Evolutionary conservation across 2,329 filamentous ascomycete species (phyloP).

Genomic region (Rasamsonia emersonii): DNA sequence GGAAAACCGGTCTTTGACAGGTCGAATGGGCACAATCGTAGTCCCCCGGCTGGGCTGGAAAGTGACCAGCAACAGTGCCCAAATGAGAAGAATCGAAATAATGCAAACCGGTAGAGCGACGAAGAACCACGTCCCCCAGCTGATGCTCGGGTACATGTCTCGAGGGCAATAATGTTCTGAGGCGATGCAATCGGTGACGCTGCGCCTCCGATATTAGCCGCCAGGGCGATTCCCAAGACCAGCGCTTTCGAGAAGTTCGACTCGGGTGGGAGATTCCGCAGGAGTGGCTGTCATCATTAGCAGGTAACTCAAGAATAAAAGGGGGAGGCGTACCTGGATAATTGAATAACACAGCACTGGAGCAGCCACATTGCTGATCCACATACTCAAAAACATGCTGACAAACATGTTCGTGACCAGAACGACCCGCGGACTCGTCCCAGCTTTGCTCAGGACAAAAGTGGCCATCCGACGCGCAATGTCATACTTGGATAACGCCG

Average conservation of each 20-base stretch:
- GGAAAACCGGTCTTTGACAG: slow-evolving; percentile 79
- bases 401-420: slow-evolving; percentile 98
- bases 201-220: slow-evolving; percentile 92
- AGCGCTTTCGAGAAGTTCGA: slow-evolving; percentile 92
- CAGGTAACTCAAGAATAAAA: slow-evolving; percentile 3
- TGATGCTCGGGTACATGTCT: slow-evolving; percentile 86
- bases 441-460: slow-evolving; percentile 91
- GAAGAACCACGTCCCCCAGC: slow-evolving; percentile 97
- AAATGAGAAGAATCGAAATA: slow-evolving; percentile 79
- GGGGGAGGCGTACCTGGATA: slow-evolving; percentile 59
- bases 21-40: slow-evolving; percentile 82
- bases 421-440: slow-evolving; percentile 79
- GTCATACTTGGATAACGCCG: slow-evolving; percentile 90
- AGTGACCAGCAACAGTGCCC: slow-evolving; percentile 72
- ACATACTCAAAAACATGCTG: slow-evolving; percentile 95
- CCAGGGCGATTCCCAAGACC: slow-evolving; percentile 87
- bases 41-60: slow-evolving; percentile 81
- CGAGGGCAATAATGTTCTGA: slow-evolving; percentile 91
- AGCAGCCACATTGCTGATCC: slow-evolving; percentile 96
- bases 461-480: slow-evolving; percentile 97
- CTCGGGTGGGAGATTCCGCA: slow-evolving; percentile 82
- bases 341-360: slow-evolving; percentile 97
- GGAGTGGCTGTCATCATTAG: slow-evolving; percentile 57
- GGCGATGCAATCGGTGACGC: slow-evolving; percentile 95
- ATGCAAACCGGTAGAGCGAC: slow-evolving; percentile 87